Percentiles rank a stretch among this genome's conserved stretches.
These are phyloP conservation scores for Borovskyia barvae DNA, from an alignment of 208 protist species.

Conservation along the genomic window DNA sequence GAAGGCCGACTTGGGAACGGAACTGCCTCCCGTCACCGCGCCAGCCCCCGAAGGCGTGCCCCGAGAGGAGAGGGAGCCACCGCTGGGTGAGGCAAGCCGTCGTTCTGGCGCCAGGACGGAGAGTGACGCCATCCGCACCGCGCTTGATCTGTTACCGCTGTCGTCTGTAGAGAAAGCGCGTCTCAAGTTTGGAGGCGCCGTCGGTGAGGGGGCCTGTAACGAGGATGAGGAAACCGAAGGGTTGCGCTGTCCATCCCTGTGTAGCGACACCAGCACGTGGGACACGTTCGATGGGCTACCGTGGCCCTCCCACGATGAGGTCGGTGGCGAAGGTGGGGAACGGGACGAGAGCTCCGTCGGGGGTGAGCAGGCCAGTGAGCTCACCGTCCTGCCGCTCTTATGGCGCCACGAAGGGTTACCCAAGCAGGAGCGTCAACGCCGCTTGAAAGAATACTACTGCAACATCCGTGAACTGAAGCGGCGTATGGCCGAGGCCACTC, in stretches of 20 bases:
- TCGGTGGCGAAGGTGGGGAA: neutral
- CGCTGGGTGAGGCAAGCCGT: no score
- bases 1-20: no score
- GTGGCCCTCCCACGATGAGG: neutral
- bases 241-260: no score
- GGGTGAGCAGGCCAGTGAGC: slow-evolving; percentile 6
- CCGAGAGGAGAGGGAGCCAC: no score
- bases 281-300: neutral
- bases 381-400: slow-evolving; percentile 9
- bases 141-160: no score
- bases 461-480: slow-evolving; percentile 14
- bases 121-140: no score
- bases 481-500: slow-evolving; percentile 13
- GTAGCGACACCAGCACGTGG: neutral
- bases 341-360: slow-evolving; percentile 4
- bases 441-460: slow-evolving; percentile 10
- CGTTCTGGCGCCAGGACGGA: no score
- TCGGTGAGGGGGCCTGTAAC: neutral
- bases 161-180: neutral
- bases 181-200: neutral
- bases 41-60: no score
- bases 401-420: slow-evolving; percentile 12
- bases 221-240: neutral
- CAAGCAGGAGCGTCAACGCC: slow-evolving; percentile 7
- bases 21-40: no score